These are phyloP conservation scores for Cylindrotheca fusiformis DNA, from an alignment of 108 stramenopile species.

Conservation along the genomic window DNA sequence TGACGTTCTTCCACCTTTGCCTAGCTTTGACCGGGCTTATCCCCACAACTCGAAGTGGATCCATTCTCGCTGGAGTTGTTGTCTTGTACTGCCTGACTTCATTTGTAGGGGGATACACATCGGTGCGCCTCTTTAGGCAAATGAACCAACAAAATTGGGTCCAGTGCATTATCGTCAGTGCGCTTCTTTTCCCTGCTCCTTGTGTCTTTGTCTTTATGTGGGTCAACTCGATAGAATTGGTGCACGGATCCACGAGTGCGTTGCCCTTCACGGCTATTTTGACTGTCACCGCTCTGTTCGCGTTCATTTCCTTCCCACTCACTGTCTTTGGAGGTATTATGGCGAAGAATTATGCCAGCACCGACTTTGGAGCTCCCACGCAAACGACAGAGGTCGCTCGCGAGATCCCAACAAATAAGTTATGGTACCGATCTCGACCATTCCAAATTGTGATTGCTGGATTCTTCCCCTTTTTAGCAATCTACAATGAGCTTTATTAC, in stretches of 20 bases:
- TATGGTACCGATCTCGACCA: conserved; percentile 73
- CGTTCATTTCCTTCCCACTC: conserved; percentile 87
- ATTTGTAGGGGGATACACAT: conserved; percentile 81
- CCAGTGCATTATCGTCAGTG: conserved; percentile 82
- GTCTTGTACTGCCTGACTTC: conserved; percentile 92
- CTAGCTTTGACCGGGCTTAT: conserved; percentile 88
- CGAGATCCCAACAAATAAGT: conserved; percentile 85
- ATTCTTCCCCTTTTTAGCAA: conserved; percentile 97
- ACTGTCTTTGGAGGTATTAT: conserved; percentile 90
- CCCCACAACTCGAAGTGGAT: conserved; percentile 90
- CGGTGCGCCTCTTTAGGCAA: conserved; percentile 88
- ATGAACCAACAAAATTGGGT: conserved; percentile 94
- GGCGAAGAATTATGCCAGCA: conserved; percentile 81
- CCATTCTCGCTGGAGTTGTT: conserved; percentile 88
- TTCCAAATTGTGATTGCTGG: conserved; percentile 91
- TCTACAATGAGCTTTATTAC: conserved; percentile 98
- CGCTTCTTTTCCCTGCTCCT: conserved; percentile 87
- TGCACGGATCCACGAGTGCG: conserved; percentile 91
- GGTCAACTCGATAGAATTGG: conserved; percentile 91
- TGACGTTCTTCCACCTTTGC: conserved; percentile 75
- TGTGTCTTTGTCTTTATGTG: conserved; percentile 81
- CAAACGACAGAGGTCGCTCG: conserved; percentile 97
- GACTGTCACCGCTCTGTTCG: conserved; percentile 75
- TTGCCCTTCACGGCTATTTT: conserved; percentile 93
- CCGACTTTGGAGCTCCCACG: conserved; percentile 94